A percentile compares a stretch with the other conserved stretches of the same genome.
Evolutionary conservation across 2,329 filamentous ascomycete genomes (phyloP).

Genomic region (Colletotrichum viniferum): DNA sequence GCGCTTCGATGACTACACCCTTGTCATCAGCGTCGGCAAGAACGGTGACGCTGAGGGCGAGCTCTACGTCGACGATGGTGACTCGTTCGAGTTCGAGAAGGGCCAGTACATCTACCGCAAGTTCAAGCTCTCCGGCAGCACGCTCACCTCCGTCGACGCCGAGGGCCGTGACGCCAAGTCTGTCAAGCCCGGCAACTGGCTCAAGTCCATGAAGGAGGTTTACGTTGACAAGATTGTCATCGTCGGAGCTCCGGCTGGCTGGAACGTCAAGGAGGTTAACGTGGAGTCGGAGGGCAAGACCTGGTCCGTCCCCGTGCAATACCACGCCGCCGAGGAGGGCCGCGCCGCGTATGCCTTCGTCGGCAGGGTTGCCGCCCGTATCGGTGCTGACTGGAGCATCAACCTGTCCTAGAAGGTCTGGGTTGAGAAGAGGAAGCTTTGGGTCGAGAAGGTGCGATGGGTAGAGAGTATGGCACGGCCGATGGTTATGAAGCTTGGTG

Average conservation of each 20-base stretch:
- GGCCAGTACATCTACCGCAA: conserved; percentile 88
- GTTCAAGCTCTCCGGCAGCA: conserved; percentile 69
- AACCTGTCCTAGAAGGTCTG: conserved; percentile 30
- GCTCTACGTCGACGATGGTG: conserved; percentile 91
- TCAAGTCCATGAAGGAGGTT: conserved; percentile 80
- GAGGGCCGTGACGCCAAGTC: conserved; percentile 58
- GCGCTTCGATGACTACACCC: conserved; percentile 93
- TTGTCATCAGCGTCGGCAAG: conserved; percentile 78
- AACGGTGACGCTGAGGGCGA: conserved; percentile 70
- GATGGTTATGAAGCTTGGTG: background rate
- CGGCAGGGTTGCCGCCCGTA: conserved; percentile 53
- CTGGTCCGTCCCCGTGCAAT: conserved; percentile 66
- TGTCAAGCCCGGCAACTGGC: conserved; percentile 69
- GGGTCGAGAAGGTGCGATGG: background rate
- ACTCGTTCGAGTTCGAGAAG: conserved; percentile 84
- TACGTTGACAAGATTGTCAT: conserved; percentile 84
- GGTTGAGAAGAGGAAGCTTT: background rate
- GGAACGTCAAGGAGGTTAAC: conserved; percentile 67
- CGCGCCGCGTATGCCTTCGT: conserved; percentile 58
- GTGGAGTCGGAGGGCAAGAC: conserved; percentile 57
- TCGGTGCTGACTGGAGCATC: conserved; percentile 60
- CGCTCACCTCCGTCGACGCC: conserved; percentile 73
- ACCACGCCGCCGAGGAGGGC: conserved; percentile 50
- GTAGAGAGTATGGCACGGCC: background rate
- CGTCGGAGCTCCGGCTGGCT: conserved; percentile 76